These are phyloP conservation scores for Lentinula guzmanii DNA, from an alignment of 768 basidiomycete genomes.

Conservation along the genomic window DNA sequence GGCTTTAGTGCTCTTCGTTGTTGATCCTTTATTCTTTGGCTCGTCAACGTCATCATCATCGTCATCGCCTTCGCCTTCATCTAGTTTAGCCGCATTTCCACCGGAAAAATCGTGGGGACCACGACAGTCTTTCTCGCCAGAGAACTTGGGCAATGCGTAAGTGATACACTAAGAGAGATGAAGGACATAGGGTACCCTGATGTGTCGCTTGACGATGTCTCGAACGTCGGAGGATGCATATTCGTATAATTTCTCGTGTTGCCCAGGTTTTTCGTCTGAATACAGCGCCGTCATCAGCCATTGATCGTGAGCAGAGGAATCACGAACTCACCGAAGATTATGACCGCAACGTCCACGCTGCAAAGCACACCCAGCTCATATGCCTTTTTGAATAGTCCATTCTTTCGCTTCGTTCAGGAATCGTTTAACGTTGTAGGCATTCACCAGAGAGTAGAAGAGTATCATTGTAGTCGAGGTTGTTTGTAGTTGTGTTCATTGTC, in stretches of 20 bases:
- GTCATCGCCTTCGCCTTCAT: slow-evolving; percentile 8
- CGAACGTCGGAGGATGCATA: slow-evolving; percentile 4
- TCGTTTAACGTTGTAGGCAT: not conserved
- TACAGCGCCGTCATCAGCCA: not conserved
- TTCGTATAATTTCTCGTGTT: slow-evolving; percentile 7
- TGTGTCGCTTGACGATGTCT: slow-evolving; percentile 6
- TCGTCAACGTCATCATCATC: slow-evolving; percentile 3
- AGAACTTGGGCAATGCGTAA: not conserved
- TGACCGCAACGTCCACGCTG: slow-evolving; percentile 69
- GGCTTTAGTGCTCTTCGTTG: not conserved
- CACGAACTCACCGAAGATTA: slow-evolving; percentile 55
- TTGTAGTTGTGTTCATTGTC: not conserved
- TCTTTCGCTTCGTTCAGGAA: slow-evolving; percentile 47
- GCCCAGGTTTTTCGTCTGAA: slow-evolving; percentile 4
- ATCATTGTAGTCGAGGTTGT: not conserved
- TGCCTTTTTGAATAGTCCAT: slow-evolving; percentile 74
- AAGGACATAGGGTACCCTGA: not conserved
- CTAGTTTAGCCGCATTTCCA: not conserved
- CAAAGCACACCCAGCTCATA: slow-evolving; percentile 76
- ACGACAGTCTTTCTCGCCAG: slow-evolving; percentile 3
- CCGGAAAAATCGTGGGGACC: slow-evolving; percentile 5
- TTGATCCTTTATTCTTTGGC: not conserved
- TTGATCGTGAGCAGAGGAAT: not conserved
- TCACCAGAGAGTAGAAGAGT: not conserved
- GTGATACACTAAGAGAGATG: not conserved